Evolutionary conservation across 1,284 basidiomycete genomes (phyloP).

Genomic region (Marasmius oreades): DNA sequence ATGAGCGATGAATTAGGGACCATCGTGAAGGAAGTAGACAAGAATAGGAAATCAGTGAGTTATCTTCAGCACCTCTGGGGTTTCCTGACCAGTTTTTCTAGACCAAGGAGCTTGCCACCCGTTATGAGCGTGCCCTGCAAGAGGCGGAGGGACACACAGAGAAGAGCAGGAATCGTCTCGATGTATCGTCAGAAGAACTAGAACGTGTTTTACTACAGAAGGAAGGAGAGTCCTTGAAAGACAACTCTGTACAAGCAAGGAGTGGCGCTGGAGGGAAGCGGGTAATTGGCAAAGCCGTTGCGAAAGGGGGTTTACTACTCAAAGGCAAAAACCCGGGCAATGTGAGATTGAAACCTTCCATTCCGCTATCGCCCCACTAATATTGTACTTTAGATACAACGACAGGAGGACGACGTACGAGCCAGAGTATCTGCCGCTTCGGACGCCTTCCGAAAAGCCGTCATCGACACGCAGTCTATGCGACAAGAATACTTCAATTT

Average conservation of each 20-base stretch:
- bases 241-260: constrained; percentile 66
- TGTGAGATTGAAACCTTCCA: constrained; percentile 39
- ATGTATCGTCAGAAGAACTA: constrained; percentile 90
- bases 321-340: constrained; percentile 95
- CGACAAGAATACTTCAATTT: constrained; percentile 98
- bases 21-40: constrained; percentile 90
- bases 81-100: constrained; percentile 27
- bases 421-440: constrained; percentile 81
- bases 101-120: constrained; percentile 86
- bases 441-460: constrained; percentile 88
- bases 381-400: constrained; percentile 74
- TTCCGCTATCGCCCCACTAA: constrained; percentile 11
- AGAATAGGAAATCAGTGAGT: constrained; percentile 81
- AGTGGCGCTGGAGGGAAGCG: constrained; percentile 62
- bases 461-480: constrained; percentile 86
- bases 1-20: constrained; percentile 93
- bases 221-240: constrained; percentile 87
- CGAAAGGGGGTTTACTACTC: constrained; percentile 85
- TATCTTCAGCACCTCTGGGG: background rate
- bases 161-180: constrained; percentile 85
- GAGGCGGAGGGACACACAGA: constrained; percentile 90
- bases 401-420: constrained; percentile 94
- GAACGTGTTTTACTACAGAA: constrained; percentile 93
- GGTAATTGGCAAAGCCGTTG: constrained; percentile 83
- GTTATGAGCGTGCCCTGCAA: constrained; percentile 85